Conservation (phyloP, 2,329 filamentous ascomycete genomes). For the Tolypocladium paradoxum region DNA sequence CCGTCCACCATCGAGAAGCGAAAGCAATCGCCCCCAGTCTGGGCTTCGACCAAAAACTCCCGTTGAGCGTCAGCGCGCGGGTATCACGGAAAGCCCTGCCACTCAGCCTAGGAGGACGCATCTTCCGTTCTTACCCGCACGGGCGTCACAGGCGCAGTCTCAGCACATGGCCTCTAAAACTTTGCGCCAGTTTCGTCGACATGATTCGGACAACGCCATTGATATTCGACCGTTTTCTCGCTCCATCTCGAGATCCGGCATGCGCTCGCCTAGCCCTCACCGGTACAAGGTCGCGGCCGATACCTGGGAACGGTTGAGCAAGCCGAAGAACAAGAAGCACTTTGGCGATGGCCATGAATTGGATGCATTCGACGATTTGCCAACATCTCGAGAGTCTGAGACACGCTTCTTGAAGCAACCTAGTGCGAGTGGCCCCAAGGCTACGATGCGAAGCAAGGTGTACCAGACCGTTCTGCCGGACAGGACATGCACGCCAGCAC, state of each 20-base stretch:
- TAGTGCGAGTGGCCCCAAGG: slow-evolving; percentile 56
- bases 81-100: slow-evolving; percentile 36
- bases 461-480: slow-evolving; percentile 46
- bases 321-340: slow-evolving; percentile 43
- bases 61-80: slow-evolving; percentile 46
- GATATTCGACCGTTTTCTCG: slow-evolving; percentile 48
- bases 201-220: slow-evolving; percentile 65
- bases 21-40: slow-evolving; percentile 38
- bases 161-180: slow-evolving; percentile 68
- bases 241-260: slow-evolving; percentile 44
- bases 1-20: slow-evolving; percentile 49
- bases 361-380: slow-evolving; percentile 88
- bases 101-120: slow-evolving; percentile 48
- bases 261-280: slow-evolving; percentile 51
- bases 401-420: slow-evolving; percentile 76
- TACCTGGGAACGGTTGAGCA: slow-evolving; percentile 57
- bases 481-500: slow-evolving; percentile 40
- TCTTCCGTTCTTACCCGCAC: slow-evolving; percentile 70
- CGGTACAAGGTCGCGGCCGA: slow-evolving; percentile 35
- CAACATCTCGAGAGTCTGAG: slow-evolving; percentile 74
- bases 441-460: slow-evolving; percentile 44
- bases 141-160: slow-evolving; percentile 60
- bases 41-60: slow-evolving; percentile 59
- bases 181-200: slow-evolving; percentile 62
- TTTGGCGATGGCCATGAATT: slow-evolving; percentile 92